A percentile compares a stretch with the other conserved stretches of the same genome.
phyloP scores from a whole-genome alignment of 176 grass and related monocot genomes.

The Avena atlantica region DNA sequence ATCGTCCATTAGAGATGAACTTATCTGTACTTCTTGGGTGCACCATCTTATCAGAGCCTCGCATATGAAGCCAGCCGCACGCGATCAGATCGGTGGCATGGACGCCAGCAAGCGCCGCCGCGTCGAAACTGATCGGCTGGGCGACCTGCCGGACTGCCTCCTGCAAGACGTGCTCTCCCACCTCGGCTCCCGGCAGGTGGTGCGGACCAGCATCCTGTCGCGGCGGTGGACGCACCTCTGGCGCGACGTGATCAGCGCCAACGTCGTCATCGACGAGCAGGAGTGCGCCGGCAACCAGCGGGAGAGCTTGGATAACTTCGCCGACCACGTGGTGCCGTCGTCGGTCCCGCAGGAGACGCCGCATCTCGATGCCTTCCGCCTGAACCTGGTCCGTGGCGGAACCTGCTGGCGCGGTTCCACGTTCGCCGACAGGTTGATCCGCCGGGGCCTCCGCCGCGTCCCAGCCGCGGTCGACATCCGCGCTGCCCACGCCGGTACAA shows the following conservation, averaged over 20 bases:
- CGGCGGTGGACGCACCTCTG: neutral
- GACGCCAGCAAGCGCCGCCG: neutral
- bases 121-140: neutral
- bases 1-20: too few relatives aligned
- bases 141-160: slow-evolving; percentile 7
- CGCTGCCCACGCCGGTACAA: neutral
- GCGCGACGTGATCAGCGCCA: neutral
- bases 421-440: slow-evolving; percentile 16
- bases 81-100: neutral
- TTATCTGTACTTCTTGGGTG: too few relatives aligned
- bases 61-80: neutral
- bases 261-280: neutral
- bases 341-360: too few relatives aligned
- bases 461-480: neutral
- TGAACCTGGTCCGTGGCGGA: neutral
- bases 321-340: neutral
- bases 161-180: neutral
- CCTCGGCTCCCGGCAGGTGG: neutral
- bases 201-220: neutral
- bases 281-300: neutral
- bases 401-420: neutral
- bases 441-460: neutral
- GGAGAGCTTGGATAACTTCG: slow-evolving; percentile 8
- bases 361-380: neutral
- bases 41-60: too few relatives aligned